Conservation (phyloP, 2,329 filamentous ascomycete species). For the Aspergillus ibericus region DNA sequence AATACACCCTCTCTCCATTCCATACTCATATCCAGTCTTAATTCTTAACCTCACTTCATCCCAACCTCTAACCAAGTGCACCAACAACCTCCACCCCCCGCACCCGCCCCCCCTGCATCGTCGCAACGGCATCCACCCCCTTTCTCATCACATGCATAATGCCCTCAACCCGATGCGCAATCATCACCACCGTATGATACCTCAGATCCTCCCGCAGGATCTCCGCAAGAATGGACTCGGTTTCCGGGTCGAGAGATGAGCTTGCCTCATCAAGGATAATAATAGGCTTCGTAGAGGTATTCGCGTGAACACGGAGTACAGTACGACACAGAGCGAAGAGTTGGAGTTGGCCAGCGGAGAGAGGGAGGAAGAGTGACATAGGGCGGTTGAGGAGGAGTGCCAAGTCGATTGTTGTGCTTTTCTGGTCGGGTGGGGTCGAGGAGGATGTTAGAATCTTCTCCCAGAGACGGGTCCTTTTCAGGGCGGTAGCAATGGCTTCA, state of each 20-base stretch:
- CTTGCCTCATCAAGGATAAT: conserved; percentile 3
- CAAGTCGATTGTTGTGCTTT: not conserved
- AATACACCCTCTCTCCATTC: no score
- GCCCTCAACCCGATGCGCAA: not conserved
- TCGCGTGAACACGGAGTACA: not conserved
- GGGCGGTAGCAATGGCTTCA: not conserved
- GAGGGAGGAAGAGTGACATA: not conserved
- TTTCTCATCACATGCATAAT: not conserved
- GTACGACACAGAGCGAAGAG: not conserved
- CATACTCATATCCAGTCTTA: no score
- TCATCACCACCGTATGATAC: not conserved
- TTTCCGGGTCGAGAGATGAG: not conserved
- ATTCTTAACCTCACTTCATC: not conserved
- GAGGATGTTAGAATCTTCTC: not conserved
- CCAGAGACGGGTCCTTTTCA: not conserved
- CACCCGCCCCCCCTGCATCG: not conserved
- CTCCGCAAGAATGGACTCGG: not conserved
- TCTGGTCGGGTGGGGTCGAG: not conserved
- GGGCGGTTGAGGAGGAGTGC: not conserved
- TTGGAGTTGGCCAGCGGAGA: not conserved
- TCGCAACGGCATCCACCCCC: not conserved
- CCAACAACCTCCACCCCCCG: not conserved
- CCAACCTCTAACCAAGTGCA: not conserved
- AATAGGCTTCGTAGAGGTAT: not conserved
- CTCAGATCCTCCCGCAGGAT: not conserved